Percentiles rank a stretch among this genome's conserved stretches.
Conservation (phyloP, 768 basidiomycete genomes). For the Lactarius hatsudake region DNA sequence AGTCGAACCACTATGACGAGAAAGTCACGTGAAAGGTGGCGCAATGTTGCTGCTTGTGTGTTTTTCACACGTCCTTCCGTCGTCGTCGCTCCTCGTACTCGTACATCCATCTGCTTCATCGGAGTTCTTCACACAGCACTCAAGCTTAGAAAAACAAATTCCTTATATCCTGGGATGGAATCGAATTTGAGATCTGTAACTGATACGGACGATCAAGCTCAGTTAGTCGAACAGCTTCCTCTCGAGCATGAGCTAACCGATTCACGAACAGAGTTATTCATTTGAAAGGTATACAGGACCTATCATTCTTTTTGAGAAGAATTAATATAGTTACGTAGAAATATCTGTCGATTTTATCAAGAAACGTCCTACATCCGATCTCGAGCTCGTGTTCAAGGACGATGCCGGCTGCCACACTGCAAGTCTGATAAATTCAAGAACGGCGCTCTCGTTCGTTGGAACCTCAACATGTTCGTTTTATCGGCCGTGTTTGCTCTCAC, state of each 20-base stretch:
- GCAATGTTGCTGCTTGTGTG: too few relatives aligned
- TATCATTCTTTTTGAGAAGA: fast-evolving
- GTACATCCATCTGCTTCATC: too few relatives aligned
- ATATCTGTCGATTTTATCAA: not conserved
- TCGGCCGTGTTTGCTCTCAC: fast-evolving
- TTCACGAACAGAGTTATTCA: not conserved
- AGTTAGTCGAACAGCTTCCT: not conserved
- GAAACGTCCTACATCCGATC: not conserved
- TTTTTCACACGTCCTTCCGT: too few relatives aligned
- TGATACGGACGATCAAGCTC: not conserved
- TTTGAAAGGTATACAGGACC: not conserved
- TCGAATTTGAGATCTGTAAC: not conserved
- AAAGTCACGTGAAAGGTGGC: too few relatives aligned
- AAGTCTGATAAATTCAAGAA: not conserved
- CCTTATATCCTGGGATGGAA: not conserved
- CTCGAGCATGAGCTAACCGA: fast-evolving
- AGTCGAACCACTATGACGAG: too few relatives aligned
- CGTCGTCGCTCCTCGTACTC: too few relatives aligned
- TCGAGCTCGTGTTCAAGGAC: not conserved
- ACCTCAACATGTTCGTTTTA: not conserved
- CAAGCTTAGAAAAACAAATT: too few relatives aligned
- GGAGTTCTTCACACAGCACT: too few relatives aligned
- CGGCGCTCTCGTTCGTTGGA: not conserved
- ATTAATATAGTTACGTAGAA: not conserved
- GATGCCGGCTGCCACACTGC: not conserved